Evolutionary conservation across 2,329 filamentous ascomycete genomes (phyloP), one percentile per base, ranked within the genome.

Genomic region (Pezicula carpinea): DNA sequence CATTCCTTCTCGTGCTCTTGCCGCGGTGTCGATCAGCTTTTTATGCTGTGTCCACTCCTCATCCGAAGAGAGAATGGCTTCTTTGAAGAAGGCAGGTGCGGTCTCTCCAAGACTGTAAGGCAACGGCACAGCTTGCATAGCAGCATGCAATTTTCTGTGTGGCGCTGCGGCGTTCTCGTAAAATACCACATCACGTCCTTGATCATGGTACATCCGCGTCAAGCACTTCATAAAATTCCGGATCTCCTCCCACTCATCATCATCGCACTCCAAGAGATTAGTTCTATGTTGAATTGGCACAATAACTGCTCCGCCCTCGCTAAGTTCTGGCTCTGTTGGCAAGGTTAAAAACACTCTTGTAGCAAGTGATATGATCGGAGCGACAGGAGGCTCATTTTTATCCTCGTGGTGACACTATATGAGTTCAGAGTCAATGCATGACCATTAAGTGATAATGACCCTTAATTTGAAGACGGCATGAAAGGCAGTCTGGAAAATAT

Each of bases 221-320:
- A 99, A 76, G 49, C 82, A 87, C 71, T 99, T 99, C 92, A 97
- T 97, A 64, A 99, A 99, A 66, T 99, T 99, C 57, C 93, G 87
- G 5, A 99, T 85, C 68, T 99, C 93, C 64, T 99, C 93, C 95
- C 95, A 99, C 65, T 99, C 93, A 63, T 99, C 93, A 62, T 99
- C 92, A 66, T 97, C 92, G 66, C 93, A 99, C 66, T 96, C 92
- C n/a, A 99, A 73, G 0, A 99, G 80, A 64, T 97, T 99, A 19
- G 76, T 82, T 44, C 85, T 84, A 64, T 99, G 93, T 57, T 90
- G 81, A 18, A 93, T 82, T 5, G 93, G 93, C 3, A 91, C 89
- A 52, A 99, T 93, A 48, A 93, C 84, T 6, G 91, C 88, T 41
- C 90, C 86, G 39, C 89, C 89, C 42, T 87, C 77, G 55, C 80